Percentiles rank a stretch among this genome's conserved stretches.
These are phyloP conservation scores for Alternaria ventricosa DNA, from an alignment of 2,329 filamentous ascomycete species.

Conservation along the genomic window DNA sequence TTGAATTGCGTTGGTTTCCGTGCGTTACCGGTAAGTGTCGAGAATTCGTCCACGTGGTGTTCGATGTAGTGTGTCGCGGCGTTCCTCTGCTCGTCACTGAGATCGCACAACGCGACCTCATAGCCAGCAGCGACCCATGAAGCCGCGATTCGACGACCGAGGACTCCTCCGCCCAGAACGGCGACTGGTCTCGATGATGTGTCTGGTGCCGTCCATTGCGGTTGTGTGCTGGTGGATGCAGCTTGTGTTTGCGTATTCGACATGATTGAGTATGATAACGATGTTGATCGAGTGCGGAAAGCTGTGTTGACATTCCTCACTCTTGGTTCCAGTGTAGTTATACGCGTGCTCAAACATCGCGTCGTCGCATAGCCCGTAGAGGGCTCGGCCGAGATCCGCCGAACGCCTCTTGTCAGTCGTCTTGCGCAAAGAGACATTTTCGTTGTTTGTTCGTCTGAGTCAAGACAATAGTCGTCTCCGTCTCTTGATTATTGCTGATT, in stretches of 20 bases:
- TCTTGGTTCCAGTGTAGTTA: neutral
- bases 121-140: conserved; percentile 18
- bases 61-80: conserved; percentile 15
- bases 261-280: neutral
- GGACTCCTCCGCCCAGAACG: conserved; percentile 17
- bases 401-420: neutral
- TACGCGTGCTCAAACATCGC: neutral
- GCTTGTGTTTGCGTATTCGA: neutral
- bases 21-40: neutral
- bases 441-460: no score
- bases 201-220: conserved; percentile 10
- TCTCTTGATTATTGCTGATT: neutral
- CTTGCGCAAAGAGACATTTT: neutral
- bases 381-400: neutral
- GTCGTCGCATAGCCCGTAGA: neutral
- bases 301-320: neutral
- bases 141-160: conserved; percentile 17
- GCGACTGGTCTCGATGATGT: conserved; percentile 10
- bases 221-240: neutral
- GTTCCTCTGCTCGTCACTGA: conserved; percentile 13
- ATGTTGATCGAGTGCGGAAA: neutral
- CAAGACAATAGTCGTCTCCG: no score
- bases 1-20: conserved; percentile 3
- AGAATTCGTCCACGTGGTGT: conserved; percentile 6
- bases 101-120: conserved; percentile 13